phyloP scores from a whole-genome alignment of 768 basidiomycete genomes.

The Phanerochaete carnosa region DNA sequence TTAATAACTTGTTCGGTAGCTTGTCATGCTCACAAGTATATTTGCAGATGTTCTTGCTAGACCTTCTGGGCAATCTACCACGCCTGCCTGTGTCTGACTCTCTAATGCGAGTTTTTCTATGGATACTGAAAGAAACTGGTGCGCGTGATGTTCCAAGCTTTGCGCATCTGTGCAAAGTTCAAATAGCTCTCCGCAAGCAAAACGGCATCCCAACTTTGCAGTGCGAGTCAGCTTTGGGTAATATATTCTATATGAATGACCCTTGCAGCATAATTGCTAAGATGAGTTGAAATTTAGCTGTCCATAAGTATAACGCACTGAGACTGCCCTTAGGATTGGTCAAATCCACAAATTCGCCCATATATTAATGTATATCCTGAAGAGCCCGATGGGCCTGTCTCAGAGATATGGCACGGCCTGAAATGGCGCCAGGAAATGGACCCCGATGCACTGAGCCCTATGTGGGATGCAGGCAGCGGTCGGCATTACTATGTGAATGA shows the following conservation, averaged over 20 bases:
- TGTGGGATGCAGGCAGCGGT: conserved; percentile 8
- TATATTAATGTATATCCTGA: conserved; percentile 15
- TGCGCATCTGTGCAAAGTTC: not conserved
- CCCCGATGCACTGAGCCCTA: conserved; percentile 5
- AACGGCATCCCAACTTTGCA: not conserved
- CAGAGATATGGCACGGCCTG: conserved; percentile 13
- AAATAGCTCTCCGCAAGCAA: not conserved
- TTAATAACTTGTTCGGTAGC: not conserved
- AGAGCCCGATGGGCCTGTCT: conserved; percentile 10
- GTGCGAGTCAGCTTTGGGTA: not conserved
- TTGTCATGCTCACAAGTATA: not conserved
- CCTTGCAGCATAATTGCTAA: not conserved
- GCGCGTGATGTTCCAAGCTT: not conserved
- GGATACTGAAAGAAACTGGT: not conserved
- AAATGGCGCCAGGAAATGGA: conserved; percentile 8
- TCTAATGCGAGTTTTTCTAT: not conserved
- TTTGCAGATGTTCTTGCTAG: not conserved
- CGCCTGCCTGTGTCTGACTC: not conserved
- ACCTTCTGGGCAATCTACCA: not conserved
- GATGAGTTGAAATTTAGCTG: too few species aligned
- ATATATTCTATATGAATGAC: not conserved
- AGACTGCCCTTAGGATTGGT: too few species aligned
- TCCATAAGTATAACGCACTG: too few species aligned
- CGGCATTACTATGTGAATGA: conserved; percentile 17
- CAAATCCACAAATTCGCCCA: conserved; percentile 10